A percentile compares a stretch with the other conserved stretches of the same genome.
Evolutionary conservation across 164 flowering plant genomes (phyloP).

Genomic region (Warburgia ugandensis): DNA sequence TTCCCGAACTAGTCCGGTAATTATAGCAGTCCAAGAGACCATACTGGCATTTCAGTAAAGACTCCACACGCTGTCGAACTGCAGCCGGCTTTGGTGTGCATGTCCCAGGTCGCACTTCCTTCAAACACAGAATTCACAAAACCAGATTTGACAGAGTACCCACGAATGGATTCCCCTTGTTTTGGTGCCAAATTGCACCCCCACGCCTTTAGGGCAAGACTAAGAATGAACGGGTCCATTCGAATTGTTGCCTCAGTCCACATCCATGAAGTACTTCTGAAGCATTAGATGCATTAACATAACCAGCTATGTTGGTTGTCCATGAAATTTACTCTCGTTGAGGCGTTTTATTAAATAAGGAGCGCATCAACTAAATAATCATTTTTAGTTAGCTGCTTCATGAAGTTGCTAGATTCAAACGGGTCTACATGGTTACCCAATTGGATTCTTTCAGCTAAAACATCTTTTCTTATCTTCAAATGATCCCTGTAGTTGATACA

Average conservation of each 20-base stretch:
- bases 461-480: constrained; percentile 1
- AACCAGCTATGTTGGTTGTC: constrained; percentile 69
- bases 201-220: constrained; percentile 70
- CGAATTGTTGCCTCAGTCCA: constrained; percentile 30
- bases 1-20: constrained; percentile 63
- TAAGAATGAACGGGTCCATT: constrained; percentile 57
- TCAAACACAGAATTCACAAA: constrained; percentile 66
- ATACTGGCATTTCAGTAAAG: constrained; percentile 65
- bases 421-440: constrained; percentile 13
- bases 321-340: constrained; percentile 63
- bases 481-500: constrained; percentile 8
- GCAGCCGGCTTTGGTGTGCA: constrained; percentile 52
- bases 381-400: constrained; percentile 32
- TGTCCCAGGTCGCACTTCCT: constrained; percentile 71
- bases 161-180: constrained; percentile 51
- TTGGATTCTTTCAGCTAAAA: constrained; percentile 4
- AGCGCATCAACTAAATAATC: constrained; percentile 49
- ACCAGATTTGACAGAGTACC: constrained; percentile 51
- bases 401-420: constrained; percentile 28
- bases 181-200: constrained; percentile 27
- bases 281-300: constrained; percentile 34
- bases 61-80: constrained; percentile 37
- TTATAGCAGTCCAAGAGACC: constrained; percentile 81
- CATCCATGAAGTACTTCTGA: constrained; percentile 47
- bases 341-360: constrained; percentile 63